Evolutionary conservation across 2,329 filamentous ascomycete genomes (phyloP).

Genomic region (Ustulina deusta): DNA sequence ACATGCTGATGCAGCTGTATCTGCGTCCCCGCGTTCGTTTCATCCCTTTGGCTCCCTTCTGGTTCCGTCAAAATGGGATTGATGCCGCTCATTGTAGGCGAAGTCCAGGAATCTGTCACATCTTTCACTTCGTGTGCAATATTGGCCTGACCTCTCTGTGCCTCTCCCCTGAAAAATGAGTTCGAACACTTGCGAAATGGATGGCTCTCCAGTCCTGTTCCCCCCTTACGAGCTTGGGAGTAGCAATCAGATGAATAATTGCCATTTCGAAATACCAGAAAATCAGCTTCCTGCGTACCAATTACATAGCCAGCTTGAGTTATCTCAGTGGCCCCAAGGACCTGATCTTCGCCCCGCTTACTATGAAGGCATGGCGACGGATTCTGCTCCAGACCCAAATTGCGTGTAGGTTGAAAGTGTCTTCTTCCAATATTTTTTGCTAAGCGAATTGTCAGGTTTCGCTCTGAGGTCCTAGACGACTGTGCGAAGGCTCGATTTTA

Average conservation of each 20-base stretch:
- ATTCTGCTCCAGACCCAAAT: not conserved
- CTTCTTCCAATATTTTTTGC: not conserved
- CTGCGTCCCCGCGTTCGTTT: not conserved
- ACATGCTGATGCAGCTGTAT: not conserved
- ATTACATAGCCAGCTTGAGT: not conserved
- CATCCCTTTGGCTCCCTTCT: conserved; percentile 2
- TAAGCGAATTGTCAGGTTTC: conserved; percentile 36
- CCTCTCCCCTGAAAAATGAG: not conserved
- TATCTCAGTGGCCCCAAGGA: not conserved
- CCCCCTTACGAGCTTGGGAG: not conserved
- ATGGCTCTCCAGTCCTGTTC: not conserved
- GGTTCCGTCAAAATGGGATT: conserved; percentile 20
- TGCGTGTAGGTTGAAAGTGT: conserved; percentile 23
- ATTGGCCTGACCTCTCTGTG: not conserved
- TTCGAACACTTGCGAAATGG: conserved; percentile 16
- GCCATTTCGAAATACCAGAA: not conserved
- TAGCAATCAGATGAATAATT: not conserved
- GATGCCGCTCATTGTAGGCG: not conserved
- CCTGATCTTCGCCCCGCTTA: not conserved
- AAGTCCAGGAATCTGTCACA: not conserved
- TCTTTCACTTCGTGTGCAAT: not conserved
- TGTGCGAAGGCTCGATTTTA: conserved; percentile 40
- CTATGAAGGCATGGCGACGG: not conserved
- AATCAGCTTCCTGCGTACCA: not conserved
- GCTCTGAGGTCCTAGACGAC: conserved; percentile 36